Conservation (phyloP, 371 early-diverging fungal species). For the Lichtheimia corymbifera region DNA sequence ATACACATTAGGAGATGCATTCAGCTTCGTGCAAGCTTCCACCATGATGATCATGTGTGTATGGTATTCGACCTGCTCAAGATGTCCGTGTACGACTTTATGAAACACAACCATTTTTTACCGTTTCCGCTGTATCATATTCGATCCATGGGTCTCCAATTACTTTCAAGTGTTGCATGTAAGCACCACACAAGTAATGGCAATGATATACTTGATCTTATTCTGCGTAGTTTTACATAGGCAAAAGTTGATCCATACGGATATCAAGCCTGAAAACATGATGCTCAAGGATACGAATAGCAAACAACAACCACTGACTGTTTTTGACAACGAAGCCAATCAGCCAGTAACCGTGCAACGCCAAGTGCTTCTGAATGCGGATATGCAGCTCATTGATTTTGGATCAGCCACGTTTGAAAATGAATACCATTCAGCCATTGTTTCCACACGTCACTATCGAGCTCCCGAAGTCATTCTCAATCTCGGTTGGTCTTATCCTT, state of each 20-base stretch:
- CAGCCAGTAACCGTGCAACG: too few relatives aligned
- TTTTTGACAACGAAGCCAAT: too few relatives aligned
- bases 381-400: slow-evolving; percentile 94
- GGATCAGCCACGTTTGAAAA: slow-evolving; percentile 93
- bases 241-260: slow-evolving; percentile 79
- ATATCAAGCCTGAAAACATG: slow-evolving; percentile 93
- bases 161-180: slow-evolving; percentile 78
- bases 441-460: slow-evolving; percentile 93
- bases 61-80: slow-evolving; percentile 95
- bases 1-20: slow-evolving; percentile 62
- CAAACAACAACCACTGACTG: slow-evolving; percentile 18
- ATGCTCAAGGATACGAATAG: slow-evolving; percentile 24
- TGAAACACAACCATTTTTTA: slow-evolving; percentile 86
- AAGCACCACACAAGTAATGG: slow-evolving; percentile 20
- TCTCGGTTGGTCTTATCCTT: slow-evolving; percentile 93
- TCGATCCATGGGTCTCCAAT: slow-evolving; percentile 78
- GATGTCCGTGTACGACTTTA: slow-evolving; percentile 89
- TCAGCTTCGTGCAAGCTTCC: slow-evolving; percentile 79
- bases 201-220: background rate
- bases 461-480: slow-evolving; percentile 95
- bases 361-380: slow-evolving; percentile 67
- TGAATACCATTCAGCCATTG: slow-evolving; percentile 89
- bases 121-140: slow-evolving; percentile 88
- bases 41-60: slow-evolving; percentile 90
- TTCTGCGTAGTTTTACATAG: slow-evolving; percentile 72